Evolutionary conservation across 768 basidiomycete genomes (phyloP).

Genomic region (Russula sp.): DNA sequence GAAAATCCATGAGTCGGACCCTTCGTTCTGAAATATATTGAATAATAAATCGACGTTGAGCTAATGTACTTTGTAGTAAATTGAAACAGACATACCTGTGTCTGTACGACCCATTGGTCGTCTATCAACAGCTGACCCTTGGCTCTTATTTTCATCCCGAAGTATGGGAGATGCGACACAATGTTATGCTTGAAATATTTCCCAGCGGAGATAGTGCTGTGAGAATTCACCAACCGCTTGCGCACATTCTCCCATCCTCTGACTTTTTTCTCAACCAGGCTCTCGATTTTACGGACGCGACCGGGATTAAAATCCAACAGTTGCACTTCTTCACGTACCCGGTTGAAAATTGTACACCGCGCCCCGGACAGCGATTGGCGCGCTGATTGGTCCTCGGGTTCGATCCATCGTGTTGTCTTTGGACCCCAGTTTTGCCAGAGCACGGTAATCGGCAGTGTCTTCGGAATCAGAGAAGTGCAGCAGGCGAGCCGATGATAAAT

Average conservation of each 20-base stretch:
- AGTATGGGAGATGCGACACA: conserved; percentile 16
- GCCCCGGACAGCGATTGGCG: conserved; percentile 6
- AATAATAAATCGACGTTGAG: background rate
- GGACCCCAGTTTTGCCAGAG: conserved; percentile 24
- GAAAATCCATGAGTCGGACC: too few species aligned
- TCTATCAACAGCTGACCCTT: conserved; percentile 14
- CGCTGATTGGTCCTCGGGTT: too few species aligned
- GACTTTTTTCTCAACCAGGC: background rate
- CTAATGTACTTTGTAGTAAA: background rate
- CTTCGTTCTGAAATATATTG: background rate
- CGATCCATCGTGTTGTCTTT: conserved; percentile 18
- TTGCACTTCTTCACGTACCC: background rate
- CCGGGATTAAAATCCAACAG: conserved; percentile 17
- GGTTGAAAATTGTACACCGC: conserved; percentile 12
- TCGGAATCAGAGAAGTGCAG: background rate
- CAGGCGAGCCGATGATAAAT: background rate
- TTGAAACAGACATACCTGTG: conserved; percentile 9
- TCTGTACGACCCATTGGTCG: conserved; percentile 19
- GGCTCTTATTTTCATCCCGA: background rate
- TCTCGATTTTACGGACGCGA: background rate
- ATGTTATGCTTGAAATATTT: conserved; percentile 16
- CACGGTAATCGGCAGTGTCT: background rate
- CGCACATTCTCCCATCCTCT: too few species aligned
- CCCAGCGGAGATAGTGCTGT: conserved; percentile 1
- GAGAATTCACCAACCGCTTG: background rate